Base-by-base conservation (phyloP, 805 yeast species). In the Candida methanosorbosa region DNA sequence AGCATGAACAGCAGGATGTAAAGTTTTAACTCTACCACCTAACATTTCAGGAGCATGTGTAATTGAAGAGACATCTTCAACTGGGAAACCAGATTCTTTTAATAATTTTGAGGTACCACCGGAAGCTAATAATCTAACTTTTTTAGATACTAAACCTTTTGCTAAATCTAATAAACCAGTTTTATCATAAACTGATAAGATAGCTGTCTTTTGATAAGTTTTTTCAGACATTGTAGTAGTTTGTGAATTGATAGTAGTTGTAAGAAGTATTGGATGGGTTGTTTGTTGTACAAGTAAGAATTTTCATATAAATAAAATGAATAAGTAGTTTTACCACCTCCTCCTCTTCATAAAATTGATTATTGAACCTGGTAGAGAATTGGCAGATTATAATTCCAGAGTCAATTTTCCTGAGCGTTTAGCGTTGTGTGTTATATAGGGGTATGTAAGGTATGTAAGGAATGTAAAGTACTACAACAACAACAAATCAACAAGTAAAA, bases 31-130 rank as follows among this genome's bases (percentile, higher is more conserved):
- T 65, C 98, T 77, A 45, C 98, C 98, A 43, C 97, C 95, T 48
- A 92, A 72, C 95, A 92, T 92, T 64, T 92, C 98, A 35, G 98
- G 98, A 27, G 97, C 97, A 56, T 92, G 95, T 25, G 98, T 92
- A 59, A 92, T 86, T 39, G 92, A 59, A 27, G 94, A 79, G 27
- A 92, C 96, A 55, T 92, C 98, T 46, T 90, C 95, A 14, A 92
- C 97, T 30, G 95, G 90, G 77, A 92, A 90, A 11, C 97, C 97
- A 37, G 97, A 95, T 62, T 88, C 98, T 58, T 95, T 81, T 38
- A 92, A 78, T 69, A 92, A 69, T 54, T 74, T 77, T 38, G 98
- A 94, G 36, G 98, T 92, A 57, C 98, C 98, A 41, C 98, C 98
- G 27, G 96, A 85, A 34, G 97, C 98, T 39, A 92, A 72, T 44